Conservation (phyloP, 208 protist genomes). For the Trypanosoma vivax region DNA sequence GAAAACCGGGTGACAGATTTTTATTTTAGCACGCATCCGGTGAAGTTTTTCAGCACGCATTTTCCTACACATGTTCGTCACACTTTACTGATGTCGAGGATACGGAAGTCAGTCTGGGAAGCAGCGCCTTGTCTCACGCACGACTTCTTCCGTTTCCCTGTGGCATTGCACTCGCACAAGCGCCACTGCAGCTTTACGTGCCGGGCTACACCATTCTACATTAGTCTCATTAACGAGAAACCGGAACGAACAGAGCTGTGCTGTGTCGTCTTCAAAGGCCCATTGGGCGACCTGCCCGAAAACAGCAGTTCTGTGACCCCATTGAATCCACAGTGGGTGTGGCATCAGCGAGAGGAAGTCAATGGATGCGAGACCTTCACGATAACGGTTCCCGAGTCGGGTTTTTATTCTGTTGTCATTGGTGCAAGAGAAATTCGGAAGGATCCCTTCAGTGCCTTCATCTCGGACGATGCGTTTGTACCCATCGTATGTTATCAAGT, state of each 20-base stretch:
- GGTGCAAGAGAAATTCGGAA: constrained; percentile 56
- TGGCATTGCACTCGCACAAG: constrained; percentile 37
- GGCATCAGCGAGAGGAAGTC: constrained; percentile 71
- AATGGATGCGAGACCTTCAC: constrained; percentile 66
- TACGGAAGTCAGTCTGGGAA: constrained; percentile 43
- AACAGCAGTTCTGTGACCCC: constrained; percentile 15
- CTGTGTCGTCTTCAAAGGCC: constrained; percentile 58
- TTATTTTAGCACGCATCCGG: constrained; percentile 68
- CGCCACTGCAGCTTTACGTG: constrained; percentile 35
- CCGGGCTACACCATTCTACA: constrained; percentile 58
- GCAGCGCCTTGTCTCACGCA: constrained; percentile 47
- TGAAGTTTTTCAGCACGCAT: constrained; percentile 56
- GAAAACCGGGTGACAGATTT: constrained; percentile 37
- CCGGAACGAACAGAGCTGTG: constrained; percentile 67
- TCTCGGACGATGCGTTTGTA: constrained; percentile 43
- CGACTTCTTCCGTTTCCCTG: constrained; percentile 51
- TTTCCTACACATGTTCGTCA: constrained; percentile 25
- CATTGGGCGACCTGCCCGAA: constrained; percentile 50
- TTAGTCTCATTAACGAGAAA: constrained; percentile 45
- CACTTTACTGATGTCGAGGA: constrained; percentile 34
- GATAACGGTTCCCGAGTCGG: constrained; percentile 60
- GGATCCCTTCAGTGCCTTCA: constrained; percentile 54
- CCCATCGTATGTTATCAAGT: constrained; percentile 67
- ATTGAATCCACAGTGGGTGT: constrained; percentile 68
- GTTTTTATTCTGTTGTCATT: constrained; percentile 68